phyloP scores from a whole-genome alignment of 306 rosid species.

The Oxytropis ochrocephala region DNA sequence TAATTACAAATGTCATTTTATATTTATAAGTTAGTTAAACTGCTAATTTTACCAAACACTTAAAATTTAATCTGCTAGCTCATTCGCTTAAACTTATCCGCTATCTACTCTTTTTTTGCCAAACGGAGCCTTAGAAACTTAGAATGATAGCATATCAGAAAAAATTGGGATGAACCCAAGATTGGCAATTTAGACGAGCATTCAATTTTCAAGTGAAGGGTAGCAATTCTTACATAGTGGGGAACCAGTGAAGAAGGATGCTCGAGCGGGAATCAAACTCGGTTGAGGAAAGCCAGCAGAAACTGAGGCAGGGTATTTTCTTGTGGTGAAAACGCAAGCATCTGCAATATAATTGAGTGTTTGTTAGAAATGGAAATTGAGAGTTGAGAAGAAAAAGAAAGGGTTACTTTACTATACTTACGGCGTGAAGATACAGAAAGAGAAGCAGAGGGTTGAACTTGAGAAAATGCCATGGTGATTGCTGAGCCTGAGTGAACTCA shows the following conservation, averaged over 20 bases:
- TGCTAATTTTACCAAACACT: no score
- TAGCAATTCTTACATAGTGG: slow-evolving; percentile 58
- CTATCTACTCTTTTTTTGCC: no score
- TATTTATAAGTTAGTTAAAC: no score
- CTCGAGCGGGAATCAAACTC: slow-evolving; percentile 19
- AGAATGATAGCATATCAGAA: not conserved
- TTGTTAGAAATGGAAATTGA: not conserved
- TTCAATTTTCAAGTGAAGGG: not conserved
- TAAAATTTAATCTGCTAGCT: no score
- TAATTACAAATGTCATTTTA: no score
- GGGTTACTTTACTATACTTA: slow-evolving; percentile 13
- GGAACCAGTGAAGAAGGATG: slow-evolving; percentile 59
- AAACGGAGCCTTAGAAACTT: no score
- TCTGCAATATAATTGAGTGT: slow-evolving; percentile 6
- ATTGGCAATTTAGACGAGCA: not conserved
- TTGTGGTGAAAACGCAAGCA: slow-evolving; percentile 40
- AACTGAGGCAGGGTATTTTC: slow-evolving; percentile 14
- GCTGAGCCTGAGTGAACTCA: no score
- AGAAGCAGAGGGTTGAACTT: slow-evolving; percentile 57
- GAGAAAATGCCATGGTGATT: slow-evolving; percentile 42
- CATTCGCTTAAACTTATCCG: no score
- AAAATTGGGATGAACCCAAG: not conserved
- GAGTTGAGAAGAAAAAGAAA: not conserved
- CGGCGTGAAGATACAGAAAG: slow-evolving; percentile 50
- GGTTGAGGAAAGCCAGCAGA: slow-evolving; percentile 32